Evolutionary conservation across 495 filamentous ascomycete genomes (phyloP), one percentile per base, ranked within the genome.

Genomic region (Hyaloscypha bicolor): DNA sequence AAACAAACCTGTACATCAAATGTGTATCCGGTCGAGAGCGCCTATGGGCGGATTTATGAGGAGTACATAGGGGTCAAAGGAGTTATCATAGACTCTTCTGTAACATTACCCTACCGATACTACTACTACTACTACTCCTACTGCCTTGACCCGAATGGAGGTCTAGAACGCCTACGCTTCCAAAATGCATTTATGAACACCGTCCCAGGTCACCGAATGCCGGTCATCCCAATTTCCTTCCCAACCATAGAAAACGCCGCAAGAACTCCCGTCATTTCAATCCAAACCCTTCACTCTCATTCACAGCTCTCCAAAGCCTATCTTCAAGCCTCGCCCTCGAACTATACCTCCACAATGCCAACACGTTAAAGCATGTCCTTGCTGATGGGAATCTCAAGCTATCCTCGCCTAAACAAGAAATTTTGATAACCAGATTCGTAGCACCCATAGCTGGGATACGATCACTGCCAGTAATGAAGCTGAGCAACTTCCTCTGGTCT

Each of bases 391-490:
- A 97, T 52, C 94, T 81, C 29, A 84, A 78, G 67, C 81, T 81
- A 69, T 96, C 90, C 51, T 93, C 86, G 4, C 93, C 93, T 33
- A 94, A 79, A 70, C 91, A 93, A 39, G 82, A 82, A 30, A 97
- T 78, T 64, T 88, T 86, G 48, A 97, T 91, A 9, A 88, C 83
- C 61, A 97, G 79, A 70, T 87, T 93, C 33, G 92, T 91, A 16
- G 93, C 91, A 2, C 94, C 94, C 87, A 93, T 93, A 6, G 94
- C 94, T 4, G 94, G 94, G 62, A 97, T 93, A 19, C 94, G 87
- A 72, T 97, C 94, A 66, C 92, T 95, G 2, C 93, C 93, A n/a
- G 94, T 97, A 70, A 97, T 90, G 71, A 97, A 97, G 19, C 88
- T 88, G 29, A 97, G 76, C 55, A 97, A 76, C 78, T 89, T 89